Conservation (phyloP, 1,139 yeast species). For the Lodderomyces margitis region DNA sequence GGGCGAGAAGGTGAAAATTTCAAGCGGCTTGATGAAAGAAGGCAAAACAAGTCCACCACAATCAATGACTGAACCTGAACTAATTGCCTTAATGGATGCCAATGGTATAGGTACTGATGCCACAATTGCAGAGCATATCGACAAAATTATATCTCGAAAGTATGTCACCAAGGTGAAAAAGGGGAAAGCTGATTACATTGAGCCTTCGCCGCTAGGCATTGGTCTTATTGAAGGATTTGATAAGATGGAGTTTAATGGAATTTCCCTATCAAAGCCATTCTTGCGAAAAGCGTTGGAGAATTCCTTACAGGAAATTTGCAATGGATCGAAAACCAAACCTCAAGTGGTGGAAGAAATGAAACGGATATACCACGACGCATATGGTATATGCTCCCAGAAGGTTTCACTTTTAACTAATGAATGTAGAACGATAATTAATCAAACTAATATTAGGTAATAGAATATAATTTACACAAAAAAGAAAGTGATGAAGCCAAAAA, state of each 20-base stretch:
- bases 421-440: conserved; percentile 16
- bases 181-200: conserved; percentile 39
- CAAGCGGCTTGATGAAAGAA: conserved; percentile 57
- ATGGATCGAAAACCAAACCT: conserved; percentile 54
- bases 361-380: conserved; percentile 63
- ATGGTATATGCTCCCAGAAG: conserved; percentile 36
- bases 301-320: conserved; percentile 63
- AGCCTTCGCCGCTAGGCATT: conserved; percentile 84
- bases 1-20: conserved; percentile 55
- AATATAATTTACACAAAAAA: neutral
- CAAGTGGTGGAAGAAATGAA: conserved; percentile 59
- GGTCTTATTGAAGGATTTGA: conserved; percentile 90
- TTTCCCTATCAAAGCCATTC: conserved; percentile 86
- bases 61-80: conserved; percentile 86
- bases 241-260: conserved; percentile 64
- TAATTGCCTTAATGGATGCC: conserved; percentile 91
- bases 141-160: conserved; percentile 65
- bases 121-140: conserved; percentile 96
- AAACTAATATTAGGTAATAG: neutral
- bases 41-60: conserved; percentile 82
- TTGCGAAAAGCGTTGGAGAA: conserved; percentile 74
- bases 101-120: conserved; percentile 99
- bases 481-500: neutral
- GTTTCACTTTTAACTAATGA: conserved; percentile 26
- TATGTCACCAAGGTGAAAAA: conserved; percentile 57